phyloP scores from a whole-genome alignment of 2,329 filamentous ascomycete species.

The Torrubiellomyces zombiae region DNA sequence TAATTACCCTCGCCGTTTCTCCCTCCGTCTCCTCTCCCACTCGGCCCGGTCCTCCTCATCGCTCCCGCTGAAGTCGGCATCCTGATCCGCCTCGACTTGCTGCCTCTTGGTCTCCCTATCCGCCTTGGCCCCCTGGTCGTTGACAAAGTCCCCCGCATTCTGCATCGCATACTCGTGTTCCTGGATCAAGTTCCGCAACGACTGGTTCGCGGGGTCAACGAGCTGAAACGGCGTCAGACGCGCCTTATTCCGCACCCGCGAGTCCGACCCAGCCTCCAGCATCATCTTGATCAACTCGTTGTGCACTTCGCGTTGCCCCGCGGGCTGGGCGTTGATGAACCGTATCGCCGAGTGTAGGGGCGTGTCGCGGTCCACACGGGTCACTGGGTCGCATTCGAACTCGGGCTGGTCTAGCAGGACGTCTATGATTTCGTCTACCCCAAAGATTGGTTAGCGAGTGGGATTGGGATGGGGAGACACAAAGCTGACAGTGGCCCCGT shows the following conservation, averaged over 20 bases:
- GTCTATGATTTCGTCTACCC: constrained; percentile 64
- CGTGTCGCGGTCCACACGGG: constrained; percentile 56
- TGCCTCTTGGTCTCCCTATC: constrained; percentile 4
- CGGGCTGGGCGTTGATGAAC: constrained; percentile 54
- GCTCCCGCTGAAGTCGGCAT: constrained; percentile 46
- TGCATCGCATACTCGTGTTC: constrained; percentile 51
- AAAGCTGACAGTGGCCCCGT: constrained; percentile 67
- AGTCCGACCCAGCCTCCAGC: constrained; percentile 56
- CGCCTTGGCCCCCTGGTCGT: constrained; percentile 8
- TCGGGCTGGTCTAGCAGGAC: constrained; percentile 66
- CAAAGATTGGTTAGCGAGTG: not conserved
- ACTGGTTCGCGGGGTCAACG: constrained; percentile 52
- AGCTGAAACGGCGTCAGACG: constrained; percentile 56
- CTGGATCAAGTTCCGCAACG: constrained; percentile 45
- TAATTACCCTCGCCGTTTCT: constrained; percentile 16
- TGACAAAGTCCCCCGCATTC: constrained; percentile 41
- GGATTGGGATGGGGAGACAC: constrained; percentile 1
- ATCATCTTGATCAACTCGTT: constrained; percentile 59
- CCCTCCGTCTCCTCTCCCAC: constrained; percentile 36
- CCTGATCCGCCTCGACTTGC: constrained; percentile 27
- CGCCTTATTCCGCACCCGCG: constrained; percentile 49
- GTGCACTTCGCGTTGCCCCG: constrained; percentile 47
- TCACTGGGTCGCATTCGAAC: constrained; percentile 70
- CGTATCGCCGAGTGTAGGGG: constrained; percentile 65
- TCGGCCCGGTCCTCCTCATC: constrained; percentile 47